These are phyloP conservation scores for Mucor irregularis DNA, from an alignment of 371 early-diverging fungal genomes.

Conservation along the genomic window DNA sequence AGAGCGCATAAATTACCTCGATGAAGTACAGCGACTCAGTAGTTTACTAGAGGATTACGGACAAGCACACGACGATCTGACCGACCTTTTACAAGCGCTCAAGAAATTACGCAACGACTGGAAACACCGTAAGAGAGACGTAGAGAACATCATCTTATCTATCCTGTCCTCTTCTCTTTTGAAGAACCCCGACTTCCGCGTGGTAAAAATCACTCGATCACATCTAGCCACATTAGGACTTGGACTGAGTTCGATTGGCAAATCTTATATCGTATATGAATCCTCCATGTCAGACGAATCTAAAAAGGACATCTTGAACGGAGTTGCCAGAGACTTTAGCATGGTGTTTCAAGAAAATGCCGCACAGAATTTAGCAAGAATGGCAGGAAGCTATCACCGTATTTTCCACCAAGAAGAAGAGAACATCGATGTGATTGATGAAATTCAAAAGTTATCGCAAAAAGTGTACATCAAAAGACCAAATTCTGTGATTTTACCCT, in stretches of 20 bases:
- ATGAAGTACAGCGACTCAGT: conserved; percentile 20
- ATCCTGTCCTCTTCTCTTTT: conserved; percentile 19
- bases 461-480: conserved; percentile 17
- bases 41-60: conserved; percentile 24
- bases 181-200: conserved; percentile 9
- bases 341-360: conserved; percentile 42
- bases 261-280: conserved; percentile 33
- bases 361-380: conserved; percentile 33
- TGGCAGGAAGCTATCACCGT: conserved; percentile 29
- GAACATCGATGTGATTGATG: conserved; percentile 8
- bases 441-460: conserved; percentile 21
- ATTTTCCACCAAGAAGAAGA: conserved; percentile 25
- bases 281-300: conserved; percentile 15
- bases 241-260: conserved; percentile 24
- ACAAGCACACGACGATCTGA: conserved; percentile 32
- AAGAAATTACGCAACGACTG: conserved; percentile 27
- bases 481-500: conserved; percentile 10
- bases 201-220: conserved; percentile 22
- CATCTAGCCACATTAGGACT: conserved; percentile 23
- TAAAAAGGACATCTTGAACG: conserved; percentile 17
- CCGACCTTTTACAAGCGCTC: conserved; percentile 21
- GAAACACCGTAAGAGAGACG: conserved; percentile 30
- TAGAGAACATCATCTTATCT: conserved; percentile 32
- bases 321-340: conserved; percentile 26
- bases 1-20: conserved; percentile 21